Evolutionary conservation across 768 basidiomycete genomes (phyloP), one percentile per base, ranked within the genome.

Genomic region (Tricholoma bakamatsutake): DNA sequence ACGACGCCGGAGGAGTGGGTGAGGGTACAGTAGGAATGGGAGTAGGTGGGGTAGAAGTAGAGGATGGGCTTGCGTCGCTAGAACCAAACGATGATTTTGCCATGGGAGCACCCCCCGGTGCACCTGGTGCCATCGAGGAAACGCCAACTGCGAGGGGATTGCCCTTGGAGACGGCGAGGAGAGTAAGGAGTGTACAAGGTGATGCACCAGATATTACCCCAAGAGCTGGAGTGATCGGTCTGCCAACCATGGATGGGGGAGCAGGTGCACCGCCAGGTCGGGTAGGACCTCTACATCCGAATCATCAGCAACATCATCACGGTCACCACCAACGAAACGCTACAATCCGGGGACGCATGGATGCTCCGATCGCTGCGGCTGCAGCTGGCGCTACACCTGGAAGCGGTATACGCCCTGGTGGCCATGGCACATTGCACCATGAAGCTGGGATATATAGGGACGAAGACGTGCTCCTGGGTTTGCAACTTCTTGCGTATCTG

Each of bases 401-500:
- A 27, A 24, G 42, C 31, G 43, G 21, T 5, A 37, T 35, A 30
- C 37, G 55, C 31, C 50, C 33, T 5, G 27, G 49, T 17, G 18
- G 48, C 37, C 47, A 33, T 13, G 49, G 47, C 57, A 45, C 49
- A 50, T 33, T 27, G 47, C 21, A 46, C 42, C 18, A 47, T 50
- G 71, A 70, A 18, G 67, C 72, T 0, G 88, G 88, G 0, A 90
- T 88, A 0, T 97, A 95, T 71, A 82, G 92, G 27, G 94, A 98
- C 66, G 96, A 99, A 64, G 95, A 97, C 59, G 92, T 98, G 0
- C 75, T 98, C 1, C 81, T 95, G 8, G 84, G 88, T 17, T 73
- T 99, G 11, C 96, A 99, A 68, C 84, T 98, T 2, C 80, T 99
- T 1, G 97, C 97, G 3, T 98, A 99, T 67, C 78, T 98, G 15